phyloP scores from a whole-genome alignment of 2,329 filamentous ascomycete species.

The Sclerotinia subarctica region DNA sequence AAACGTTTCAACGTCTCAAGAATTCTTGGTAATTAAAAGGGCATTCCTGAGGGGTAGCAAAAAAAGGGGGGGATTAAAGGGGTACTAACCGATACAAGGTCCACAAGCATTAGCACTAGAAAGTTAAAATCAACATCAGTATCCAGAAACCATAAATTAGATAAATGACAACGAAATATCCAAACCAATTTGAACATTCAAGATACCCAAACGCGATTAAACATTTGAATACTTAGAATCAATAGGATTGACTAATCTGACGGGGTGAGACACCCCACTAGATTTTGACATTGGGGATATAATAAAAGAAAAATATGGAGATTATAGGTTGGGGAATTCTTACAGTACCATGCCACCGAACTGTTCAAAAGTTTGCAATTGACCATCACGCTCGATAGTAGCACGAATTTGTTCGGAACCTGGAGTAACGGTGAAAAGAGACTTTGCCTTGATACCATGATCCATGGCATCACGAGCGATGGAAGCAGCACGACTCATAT shows the following conservation, averaged over 20 bases:
- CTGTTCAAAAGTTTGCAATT: slow-evolving; percentile 91
- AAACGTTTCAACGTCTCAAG: background rate
- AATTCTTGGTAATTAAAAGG: background rate
- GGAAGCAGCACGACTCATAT: slow-evolving; percentile 90
- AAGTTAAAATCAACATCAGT: no score
- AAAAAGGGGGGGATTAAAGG: background rate
- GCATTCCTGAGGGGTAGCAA: background rate
- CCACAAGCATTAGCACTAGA: slow-evolving; percentile 80
- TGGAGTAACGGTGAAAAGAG: slow-evolving; percentile 90
- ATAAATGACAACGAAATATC: no score
- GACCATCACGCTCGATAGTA: slow-evolving; percentile 77
- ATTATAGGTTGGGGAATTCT: background rate
- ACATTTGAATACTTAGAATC: no score
- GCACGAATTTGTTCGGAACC: slow-evolving; percentile 96
- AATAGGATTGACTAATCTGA: no score
- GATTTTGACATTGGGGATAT: no score
- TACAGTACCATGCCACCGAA: slow-evolving; percentile 85
- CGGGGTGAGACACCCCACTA: no score
- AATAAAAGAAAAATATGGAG: no score
- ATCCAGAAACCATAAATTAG: no score
- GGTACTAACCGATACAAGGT: slow-evolving; percentile 67
- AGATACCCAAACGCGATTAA: no score
- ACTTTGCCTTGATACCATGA: slow-evolving; percentile 91
- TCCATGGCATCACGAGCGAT: slow-evolving; percentile 88
- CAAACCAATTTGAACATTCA: no score